Evolutionary conservation across 495 filamentous ascomycete species (phyloP).

Genomic region (Penicillium argentinense): DNA sequence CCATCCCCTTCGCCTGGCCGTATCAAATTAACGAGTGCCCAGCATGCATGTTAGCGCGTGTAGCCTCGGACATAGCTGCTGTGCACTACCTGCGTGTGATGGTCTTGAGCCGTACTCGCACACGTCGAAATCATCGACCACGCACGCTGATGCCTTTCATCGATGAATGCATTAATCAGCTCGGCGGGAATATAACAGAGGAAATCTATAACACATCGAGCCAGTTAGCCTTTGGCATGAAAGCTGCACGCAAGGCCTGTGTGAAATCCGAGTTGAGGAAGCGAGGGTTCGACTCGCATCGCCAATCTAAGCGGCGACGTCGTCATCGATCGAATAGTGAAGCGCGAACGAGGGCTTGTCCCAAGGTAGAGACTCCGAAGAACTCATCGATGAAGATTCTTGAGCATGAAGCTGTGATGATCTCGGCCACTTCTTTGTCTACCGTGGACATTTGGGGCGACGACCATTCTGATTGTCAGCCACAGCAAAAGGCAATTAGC

Average conservation of each 20-base stretch:
- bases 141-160: conserved; percentile 28
- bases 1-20: conserved; percentile 7
- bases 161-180: conserved; percentile 22
- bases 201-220: conserved; percentile 10
- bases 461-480: neutral
- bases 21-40: conserved; percentile 38
- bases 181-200: conserved; percentile 5
- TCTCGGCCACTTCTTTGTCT: neutral
- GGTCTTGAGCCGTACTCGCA: conserved; percentile 33
- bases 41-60: conserved; percentile 41
- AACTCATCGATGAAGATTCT: neutral
- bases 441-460: neutral
- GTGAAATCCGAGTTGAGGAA: conserved; percentile 10
- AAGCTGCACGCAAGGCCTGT: conserved; percentile 26
- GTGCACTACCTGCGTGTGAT: conserved; percentile 30
- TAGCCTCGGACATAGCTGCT: conserved; percentile 19
- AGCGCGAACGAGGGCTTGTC: no score
- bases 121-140: conserved; percentile 15
- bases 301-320: no score
- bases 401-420: neutral
- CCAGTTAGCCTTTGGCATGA: conserved; percentile 21
- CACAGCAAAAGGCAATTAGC: no score
- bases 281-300: neutral
- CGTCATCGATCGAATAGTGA: no score
- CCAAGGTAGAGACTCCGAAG: no score